These are phyloP conservation scores for Ascochyta fabae DNA, from an alignment of 2,329 filamentous ascomycete genomes.

Conservation along the genomic window DNA sequence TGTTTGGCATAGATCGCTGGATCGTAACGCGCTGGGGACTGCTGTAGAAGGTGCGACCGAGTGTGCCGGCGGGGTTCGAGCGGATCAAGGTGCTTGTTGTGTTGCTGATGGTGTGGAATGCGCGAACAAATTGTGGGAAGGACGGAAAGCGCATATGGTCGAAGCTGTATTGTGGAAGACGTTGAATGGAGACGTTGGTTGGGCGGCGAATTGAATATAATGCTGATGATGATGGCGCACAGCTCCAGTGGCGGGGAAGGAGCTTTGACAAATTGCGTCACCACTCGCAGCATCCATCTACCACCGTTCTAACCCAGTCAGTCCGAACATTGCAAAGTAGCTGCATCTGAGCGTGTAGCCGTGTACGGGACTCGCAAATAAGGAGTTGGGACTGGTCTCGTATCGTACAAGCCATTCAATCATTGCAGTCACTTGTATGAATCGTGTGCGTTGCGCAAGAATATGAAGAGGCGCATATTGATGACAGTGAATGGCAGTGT, in stretches of 20 bases:
- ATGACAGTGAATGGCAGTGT: neutral
- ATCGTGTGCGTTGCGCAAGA: too few relatives aligned
- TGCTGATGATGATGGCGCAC: constrained; percentile 36
- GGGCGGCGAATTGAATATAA: constrained; percentile 1
- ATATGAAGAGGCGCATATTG: too few relatives aligned
- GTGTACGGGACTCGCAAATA: too few relatives aligned
- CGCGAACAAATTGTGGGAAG: constrained; percentile 56
- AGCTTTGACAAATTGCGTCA: constrained; percentile 42
- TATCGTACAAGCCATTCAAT: neutral
- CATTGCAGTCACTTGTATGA: too few relatives aligned
- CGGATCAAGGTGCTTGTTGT: constrained; percentile 45
- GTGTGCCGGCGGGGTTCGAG: constrained; percentile 45
- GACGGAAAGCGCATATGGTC: constrained; percentile 58
- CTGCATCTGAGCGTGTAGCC: too few relatives aligned
- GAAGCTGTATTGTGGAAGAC: constrained; percentile 6
- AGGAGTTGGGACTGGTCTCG: too few relatives aligned
- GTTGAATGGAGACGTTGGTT: constrained; percentile 7
- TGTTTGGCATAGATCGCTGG: constrained; percentile 69
- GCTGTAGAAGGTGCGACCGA: constrained; percentile 41
- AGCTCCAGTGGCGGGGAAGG: constrained; percentile 33
- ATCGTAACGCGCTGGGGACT: constrained; percentile 36
- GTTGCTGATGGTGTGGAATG: constrained; percentile 56
- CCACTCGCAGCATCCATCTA: constrained; percentile 19
- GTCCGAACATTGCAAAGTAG: too few relatives aligned
- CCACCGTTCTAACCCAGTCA: neutral